These are phyloP conservation scores for Debaryomyces singareniensis DNA, from an alignment of 1,139 yeast species.

Conservation along the genomic window DNA sequence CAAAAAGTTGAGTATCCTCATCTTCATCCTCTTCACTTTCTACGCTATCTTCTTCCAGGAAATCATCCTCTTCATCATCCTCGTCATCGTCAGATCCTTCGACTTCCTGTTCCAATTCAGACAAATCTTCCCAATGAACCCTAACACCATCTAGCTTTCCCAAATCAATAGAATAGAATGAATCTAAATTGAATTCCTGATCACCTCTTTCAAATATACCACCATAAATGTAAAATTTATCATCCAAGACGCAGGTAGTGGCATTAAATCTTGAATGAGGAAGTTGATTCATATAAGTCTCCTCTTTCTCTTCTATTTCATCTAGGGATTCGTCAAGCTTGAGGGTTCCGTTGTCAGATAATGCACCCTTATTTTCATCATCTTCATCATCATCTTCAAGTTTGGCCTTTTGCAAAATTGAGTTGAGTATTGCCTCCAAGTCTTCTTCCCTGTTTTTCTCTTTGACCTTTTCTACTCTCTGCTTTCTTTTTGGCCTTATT, in stretches of 20 bases:
- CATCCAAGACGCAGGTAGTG: conserved; percentile 79
- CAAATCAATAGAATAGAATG: conserved; percentile 79
- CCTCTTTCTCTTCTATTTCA: conserved; percentile 43
- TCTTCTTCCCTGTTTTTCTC: conserved; percentile 68
- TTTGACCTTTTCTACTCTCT: conserved; percentile 32
- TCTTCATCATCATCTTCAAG: conserved; percentile 46
- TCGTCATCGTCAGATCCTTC: conserved; percentile 38
- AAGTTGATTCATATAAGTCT: conserved; percentile 52
- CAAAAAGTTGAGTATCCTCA: conserved; percentile 54
- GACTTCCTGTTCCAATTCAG: conserved; percentile 23
- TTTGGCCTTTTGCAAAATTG: conserved; percentile 66
- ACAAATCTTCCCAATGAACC: conserved; percentile 83
- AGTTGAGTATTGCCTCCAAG: conserved; percentile 71
- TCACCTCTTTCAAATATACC: conserved; percentile 91
- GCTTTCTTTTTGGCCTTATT: conserved; percentile 58
- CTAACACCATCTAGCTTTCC: conserved; percentile 84
- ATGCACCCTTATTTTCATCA: conserved; percentile 31
- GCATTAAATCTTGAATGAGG: conserved; percentile 93
- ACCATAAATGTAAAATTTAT: conserved; percentile 78
- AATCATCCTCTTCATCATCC: conserved; percentile 46
- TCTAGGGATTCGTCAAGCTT: conserved; percentile 31
- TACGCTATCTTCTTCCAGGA: conserved; percentile 55
- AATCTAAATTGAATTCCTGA: conserved; percentile 74
- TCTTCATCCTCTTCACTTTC: conserved; percentile 62
- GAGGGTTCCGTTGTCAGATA: conserved; percentile 27